Conservation (phyloP, 2,329 filamentous ascomycete genomes). For the Apiospora pterosperma region DNA sequence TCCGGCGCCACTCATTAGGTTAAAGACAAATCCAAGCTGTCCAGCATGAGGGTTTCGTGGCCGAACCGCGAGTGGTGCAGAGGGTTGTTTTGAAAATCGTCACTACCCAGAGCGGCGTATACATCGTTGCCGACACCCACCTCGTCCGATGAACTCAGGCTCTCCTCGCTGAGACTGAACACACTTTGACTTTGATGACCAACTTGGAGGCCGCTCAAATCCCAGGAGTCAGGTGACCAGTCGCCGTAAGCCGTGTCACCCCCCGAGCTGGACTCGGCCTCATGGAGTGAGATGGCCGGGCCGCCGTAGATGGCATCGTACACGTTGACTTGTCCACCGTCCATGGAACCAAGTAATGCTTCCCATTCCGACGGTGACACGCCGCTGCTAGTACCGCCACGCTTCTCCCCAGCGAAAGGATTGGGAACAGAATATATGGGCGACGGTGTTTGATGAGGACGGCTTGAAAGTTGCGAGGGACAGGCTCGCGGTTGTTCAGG, state of each 20-base stretch:
- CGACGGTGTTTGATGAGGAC: constrained; percentile 27
- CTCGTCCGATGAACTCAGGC: constrained; percentile 54
- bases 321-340: constrained; percentile 77
- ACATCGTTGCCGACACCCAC: constrained; percentile 32
- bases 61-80: constrained; percentile 3
- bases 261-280: constrained; percentile 35
- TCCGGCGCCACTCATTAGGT: not conserved
- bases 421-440: constrained; percentile 32
- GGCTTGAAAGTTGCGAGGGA: constrained; percentile 18
- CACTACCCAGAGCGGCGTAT: not conserved
- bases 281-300: constrained; percentile 44
- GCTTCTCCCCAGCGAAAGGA: constrained; percentile 30
- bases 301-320: constrained; percentile 80
- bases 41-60: not conserved
- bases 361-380: constrained; percentile 76
- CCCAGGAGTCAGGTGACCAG: constrained; percentile 59
- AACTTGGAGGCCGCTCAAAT: constrained; percentile 46
- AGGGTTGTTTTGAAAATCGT: not conserved
- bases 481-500: constrained; percentile 41
- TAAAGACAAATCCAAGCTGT: not conserved
- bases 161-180: constrained; percentile 55
- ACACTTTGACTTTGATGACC: constrained; percentile 46
- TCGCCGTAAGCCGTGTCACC: constrained; percentile 29
- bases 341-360: constrained; percentile 72
- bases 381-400: constrained; percentile 30